phyloP scores from a whole-genome alignment of 768 basidiomycete genomes.

The Kwoniella pini region DNA sequence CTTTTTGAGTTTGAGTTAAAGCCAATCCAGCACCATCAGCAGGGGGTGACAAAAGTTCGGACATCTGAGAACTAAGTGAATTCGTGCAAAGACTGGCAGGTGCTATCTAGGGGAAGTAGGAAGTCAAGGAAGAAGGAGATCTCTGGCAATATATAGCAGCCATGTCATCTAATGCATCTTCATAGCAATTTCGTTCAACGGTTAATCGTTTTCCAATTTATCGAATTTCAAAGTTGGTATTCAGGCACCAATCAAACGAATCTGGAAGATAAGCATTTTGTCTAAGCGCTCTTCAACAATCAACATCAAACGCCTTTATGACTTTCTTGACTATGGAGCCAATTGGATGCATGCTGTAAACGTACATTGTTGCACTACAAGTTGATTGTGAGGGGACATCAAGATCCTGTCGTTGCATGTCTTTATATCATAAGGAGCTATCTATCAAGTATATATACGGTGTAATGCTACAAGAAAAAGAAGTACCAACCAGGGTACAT shows the following conservation, averaged over 20 bases:
- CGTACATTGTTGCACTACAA: background rate
- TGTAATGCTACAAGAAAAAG: background rate
- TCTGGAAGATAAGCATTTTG: background rate
- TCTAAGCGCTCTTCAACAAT: too few species aligned
- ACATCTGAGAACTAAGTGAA: constrained; percentile 24
- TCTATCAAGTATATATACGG: constrained; percentile 9
- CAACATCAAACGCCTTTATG: background rate
- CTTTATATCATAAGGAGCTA: background rate
- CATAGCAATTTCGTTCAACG: background rate
- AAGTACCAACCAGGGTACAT: constrained; percentile 10
- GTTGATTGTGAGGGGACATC: constrained; percentile 1
- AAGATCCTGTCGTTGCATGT: constrained; percentile 25
- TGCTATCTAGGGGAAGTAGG: background rate
- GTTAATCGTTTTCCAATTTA: background rate
- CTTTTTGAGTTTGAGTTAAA: constrained; percentile 66
- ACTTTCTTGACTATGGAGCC: background rate
- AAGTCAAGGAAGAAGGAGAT: background rate
- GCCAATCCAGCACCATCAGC: constrained; percentile 28
- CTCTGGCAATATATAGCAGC: background rate
- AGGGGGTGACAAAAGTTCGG: constrained; percentile 46
- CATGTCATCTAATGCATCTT: background rate
- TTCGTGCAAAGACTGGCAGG: background rate
- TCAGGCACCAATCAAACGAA: constrained; percentile 3
- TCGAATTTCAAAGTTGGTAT: constrained; percentile 1
- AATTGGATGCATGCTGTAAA: too few species aligned